Evolutionary conservation across 1,284 basidiomycete species (phyloP), one percentile per base, ranked within the genome.

Genomic region (Malassezia arunalokei): DNA sequence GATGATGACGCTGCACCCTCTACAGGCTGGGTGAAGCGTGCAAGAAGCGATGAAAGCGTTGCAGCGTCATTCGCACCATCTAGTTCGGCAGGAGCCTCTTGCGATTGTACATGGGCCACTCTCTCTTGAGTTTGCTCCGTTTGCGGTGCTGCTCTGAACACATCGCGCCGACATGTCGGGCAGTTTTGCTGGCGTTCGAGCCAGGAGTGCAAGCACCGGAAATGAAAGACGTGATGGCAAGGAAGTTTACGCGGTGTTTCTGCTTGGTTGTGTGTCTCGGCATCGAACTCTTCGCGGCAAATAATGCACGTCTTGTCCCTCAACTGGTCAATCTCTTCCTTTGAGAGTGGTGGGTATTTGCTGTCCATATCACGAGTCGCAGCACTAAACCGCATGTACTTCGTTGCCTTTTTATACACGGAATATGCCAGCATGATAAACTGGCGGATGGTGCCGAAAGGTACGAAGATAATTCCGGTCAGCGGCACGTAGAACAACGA

Each of bases 161-260:
- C 90, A 48, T 85, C 86, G 54, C 87, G 82, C 41, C 90, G 85
- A n/a, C 94, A 98, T 32, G 92, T 96, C 1, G 92, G 92, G 74
- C 92, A 96, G 66, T 77, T 80, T 62, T 81, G 80, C 73, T 99
- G 94, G 43, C 94, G 80, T 74, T 99, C 94, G 28, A 99, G 79
- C 94, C 94, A 99, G 29, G 88, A 91, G 41, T 89, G 80, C 45
- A 99, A 79, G 73, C 94, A 98, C 68, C 95, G 84, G 74, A 96
- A 94, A 75, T 98, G 94, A 78, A 99, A 98, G 42, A 96, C 83
- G 74, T 98, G 94, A 0, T 90, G 90, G 75, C 94, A 98, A 5
- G 83, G 85, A 11, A 99, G 78, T 73, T 89, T 92, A 77, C 44
- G 33, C 96, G 98, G 4, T 92, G 92, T 6, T 6, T 40, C 38